These are phyloP conservation scores for Ganoderma meredithae DNA, from an alignment of 1,284 basidiomycete genomes.

Conservation along the genomic window DNA sequence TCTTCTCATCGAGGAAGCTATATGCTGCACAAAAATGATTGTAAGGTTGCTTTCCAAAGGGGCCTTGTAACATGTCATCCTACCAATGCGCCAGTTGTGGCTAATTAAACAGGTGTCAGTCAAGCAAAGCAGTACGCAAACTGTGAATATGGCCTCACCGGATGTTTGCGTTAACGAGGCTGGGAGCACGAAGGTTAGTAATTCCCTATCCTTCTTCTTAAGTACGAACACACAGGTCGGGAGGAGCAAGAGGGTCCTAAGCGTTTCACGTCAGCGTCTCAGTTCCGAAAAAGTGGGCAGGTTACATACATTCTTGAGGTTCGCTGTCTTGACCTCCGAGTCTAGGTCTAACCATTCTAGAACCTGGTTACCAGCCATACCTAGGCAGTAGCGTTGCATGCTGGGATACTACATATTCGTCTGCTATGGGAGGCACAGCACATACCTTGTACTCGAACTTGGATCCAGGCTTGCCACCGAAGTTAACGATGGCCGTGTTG, in stretches of 20 bases:
- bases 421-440: background rate
- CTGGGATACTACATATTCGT: background rate
- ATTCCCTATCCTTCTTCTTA: background rate
- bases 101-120: constrained; percentile 12
- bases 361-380: constrained; percentile 73
- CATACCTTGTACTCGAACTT: constrained; percentile 63
- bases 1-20: constrained; percentile 38
- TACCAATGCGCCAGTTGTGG: constrained; percentile 64
- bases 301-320: constrained; percentile 57
- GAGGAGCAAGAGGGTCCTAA: constrained; percentile 68
- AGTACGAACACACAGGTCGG: constrained; percentile 54
- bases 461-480: constrained; percentile 65
- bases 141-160: constrained; percentile 39
- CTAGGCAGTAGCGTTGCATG: constrained; percentile 28
- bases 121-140: no score
- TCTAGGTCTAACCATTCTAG: constrained; percentile 70
- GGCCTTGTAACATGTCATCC: background rate
- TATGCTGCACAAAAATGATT: constrained; percentile 30
- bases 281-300: background rate
- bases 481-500: constrained; percentile 61
- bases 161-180: constrained; percentile 60
- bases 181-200: constrained; percentile 29
- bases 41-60: background rate
- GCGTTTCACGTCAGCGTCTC: background rate
- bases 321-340: constrained; percentile 69